Evolutionary conservation across 164 flowering plant genomes (phyloP).

Genomic region (Vitis amurensis): DNA sequence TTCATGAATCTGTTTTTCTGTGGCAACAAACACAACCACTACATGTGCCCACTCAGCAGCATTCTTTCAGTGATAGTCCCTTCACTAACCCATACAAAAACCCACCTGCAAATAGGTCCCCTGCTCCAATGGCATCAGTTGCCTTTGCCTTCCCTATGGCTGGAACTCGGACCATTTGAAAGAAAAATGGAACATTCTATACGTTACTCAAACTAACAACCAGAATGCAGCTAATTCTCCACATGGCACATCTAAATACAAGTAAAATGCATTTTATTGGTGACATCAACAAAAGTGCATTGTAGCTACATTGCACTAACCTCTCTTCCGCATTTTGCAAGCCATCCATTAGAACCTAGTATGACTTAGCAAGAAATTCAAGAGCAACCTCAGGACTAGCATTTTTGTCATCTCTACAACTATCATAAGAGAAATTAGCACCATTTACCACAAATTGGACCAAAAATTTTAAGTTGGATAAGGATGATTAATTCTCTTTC

Average conservation of each 20-base stretch:
- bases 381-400: conserved; percentile 32
- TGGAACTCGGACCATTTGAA: conserved; percentile 28
- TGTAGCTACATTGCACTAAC: conserved; percentile 40
- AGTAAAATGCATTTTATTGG: no score
- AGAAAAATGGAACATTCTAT: no score
- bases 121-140: conserved; percentile 96
- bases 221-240: no score
- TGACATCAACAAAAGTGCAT: conserved; percentile 30
- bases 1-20: no score
- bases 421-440: background rate
- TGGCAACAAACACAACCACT: conserved; percentile 55
- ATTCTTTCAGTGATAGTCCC: conserved; percentile 77
- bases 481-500: no score
- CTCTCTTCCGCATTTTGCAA: no score
- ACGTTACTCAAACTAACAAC: no score
- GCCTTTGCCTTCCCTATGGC: conserved; percentile 74
- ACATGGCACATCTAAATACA: no score
- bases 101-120: conserved; percentile 92
- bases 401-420: conserved; percentile 53
- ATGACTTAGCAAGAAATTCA: no score
- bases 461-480: background rate
- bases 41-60: conserved; percentile 88
- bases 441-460: background rate
- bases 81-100: conserved; percentile 84
- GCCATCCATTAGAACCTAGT: no score